Percentiles rank a stretch among this genome's conserved stretches.
Conservation (phyloP, 768 basidiomycete genomes). For the Mycena pura region DNA sequence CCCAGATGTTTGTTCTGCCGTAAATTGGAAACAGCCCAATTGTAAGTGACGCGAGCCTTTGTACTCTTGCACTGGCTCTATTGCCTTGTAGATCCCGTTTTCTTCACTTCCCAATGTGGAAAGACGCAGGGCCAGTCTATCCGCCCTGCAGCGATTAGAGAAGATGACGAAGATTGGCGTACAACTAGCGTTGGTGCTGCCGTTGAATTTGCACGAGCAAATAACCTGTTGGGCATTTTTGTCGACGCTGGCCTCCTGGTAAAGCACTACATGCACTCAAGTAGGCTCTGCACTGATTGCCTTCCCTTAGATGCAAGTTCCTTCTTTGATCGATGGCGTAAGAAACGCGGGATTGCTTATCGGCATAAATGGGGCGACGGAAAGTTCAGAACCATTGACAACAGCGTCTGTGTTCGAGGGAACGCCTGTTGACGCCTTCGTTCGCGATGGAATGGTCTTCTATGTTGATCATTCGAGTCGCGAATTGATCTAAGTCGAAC, state of each 20-base stretch:
- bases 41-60: slow-evolving; percentile 66
- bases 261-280: not conserved
- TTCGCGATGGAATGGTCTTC: slow-evolving; percentile 67
- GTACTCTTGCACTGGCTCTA: not conserved
- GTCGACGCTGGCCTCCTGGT: slow-evolving; percentile 89
- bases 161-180: slow-evolving; percentile 54
- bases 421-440: slow-evolving; percentile 69
- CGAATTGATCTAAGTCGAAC: slow-evolving; percentile 44
- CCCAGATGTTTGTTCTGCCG: slow-evolving; percentile 84
- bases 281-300: slow-evolving; percentile 16
- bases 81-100: slow-evolving; percentile 80
- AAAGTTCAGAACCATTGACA: slow-evolving; percentile 45
- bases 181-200: slow-evolving; percentile 83
- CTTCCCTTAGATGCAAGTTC: slow-evolving; percentile 74
- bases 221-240: slow-evolving; percentile 92
- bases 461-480: slow-evolving; percentile 70
- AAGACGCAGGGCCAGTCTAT: slow-evolving; percentile 49
- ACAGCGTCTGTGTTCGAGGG: slow-evolving; percentile 48
- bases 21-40: slow-evolving; percentile 99
- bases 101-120: slow-evolving; percentile 91
- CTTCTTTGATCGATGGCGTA: slow-evolving; percentile 87
- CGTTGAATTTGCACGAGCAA: slow-evolving; percentile 90
- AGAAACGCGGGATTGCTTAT: slow-evolving; percentile 89
- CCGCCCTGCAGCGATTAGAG: slow-evolving; percentile 46
- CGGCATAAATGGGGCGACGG: slow-evolving; percentile 75